Base-by-base conservation (phyloP, 1,284 basidiomycete species). In the Porodaedalea pini region DNA sequence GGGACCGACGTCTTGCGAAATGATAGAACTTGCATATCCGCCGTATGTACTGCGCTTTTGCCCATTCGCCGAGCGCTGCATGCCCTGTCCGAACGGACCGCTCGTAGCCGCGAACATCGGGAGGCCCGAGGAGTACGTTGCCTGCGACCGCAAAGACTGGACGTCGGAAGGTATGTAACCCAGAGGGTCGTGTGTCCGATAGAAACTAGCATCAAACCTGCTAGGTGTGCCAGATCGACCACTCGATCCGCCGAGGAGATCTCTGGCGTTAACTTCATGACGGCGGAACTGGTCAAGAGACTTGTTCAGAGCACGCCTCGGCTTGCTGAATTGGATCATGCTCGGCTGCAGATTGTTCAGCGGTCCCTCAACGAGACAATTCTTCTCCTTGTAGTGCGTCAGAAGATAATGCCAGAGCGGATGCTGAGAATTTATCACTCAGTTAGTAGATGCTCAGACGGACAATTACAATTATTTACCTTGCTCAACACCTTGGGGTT, bases 401-500 rank as follows among this genome's bases (percentile, higher is more conserved):
- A 99, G 81, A 54, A 99, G 85, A 70, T 96, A 95, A 70, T 99
- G 94, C 97, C 97, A 99, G 7, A 99, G 80, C 2, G 94, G 93
- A 69, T 98, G 95, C 94, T 98, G 66, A 47, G 62, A 45, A 57
- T 37, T 43, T 53, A 57, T 51, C 62, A 54, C 41, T 43, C 54
- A 50, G 56, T 40, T 15, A 51, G 53, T 23, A 36, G 17, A 52
- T 37, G n/a, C n/a, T n/a, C n/a, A n/a, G n/a, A n/a, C n/a, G n/a
- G n/a, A n/a, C n/a, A n/a, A 50, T 54, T 58, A 58, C 31, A 51
- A 53, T 47, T 51, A 69, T 82, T 65, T 64, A 93, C 94, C 86
- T 98, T 99, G 86, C 93, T 97, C 51, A 99, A 79, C 55, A 99
- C 95, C 73, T 98, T 98, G 2, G 97, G 96, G 69, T 99, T 99